Conservation (phyloP, 345 rosid species). For the Rhodamnia rubescens region DNA sequence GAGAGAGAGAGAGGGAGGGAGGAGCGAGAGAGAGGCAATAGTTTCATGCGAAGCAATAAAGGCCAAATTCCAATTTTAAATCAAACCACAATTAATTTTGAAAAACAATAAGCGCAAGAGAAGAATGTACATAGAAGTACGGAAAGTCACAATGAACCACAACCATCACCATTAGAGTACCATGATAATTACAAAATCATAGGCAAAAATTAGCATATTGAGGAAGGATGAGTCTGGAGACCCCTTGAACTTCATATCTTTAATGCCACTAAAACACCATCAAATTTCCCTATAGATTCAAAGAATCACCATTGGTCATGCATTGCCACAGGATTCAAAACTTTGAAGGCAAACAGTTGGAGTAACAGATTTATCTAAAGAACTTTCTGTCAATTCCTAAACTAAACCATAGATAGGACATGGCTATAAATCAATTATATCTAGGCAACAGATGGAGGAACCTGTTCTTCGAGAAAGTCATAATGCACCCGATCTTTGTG, state of each 20-base stretch:
- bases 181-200: neutral
- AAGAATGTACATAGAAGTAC: neutral
- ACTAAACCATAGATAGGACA: neutral
- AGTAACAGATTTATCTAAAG: neutral
- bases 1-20: neutral
- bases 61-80: neutral
- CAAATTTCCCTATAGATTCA: neutral
- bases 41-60: neutral
- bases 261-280: neutral
- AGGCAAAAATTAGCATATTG: neutral
- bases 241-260: neutral
- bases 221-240: neutral
- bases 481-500: slow-evolving; percentile 27
- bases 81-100: neutral
- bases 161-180: neutral
- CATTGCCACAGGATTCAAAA: neutral
- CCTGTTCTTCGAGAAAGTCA: slow-evolving; percentile 81
- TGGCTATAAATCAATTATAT: neutral
- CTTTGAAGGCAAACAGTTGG: neutral
- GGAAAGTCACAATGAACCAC: neutral
- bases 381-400: neutral
- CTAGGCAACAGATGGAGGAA: neutral
- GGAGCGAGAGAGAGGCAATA: neutral
- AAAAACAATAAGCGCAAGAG: neutral
- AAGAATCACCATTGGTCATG: neutral